A percentile compares a stretch with the other conserved stretches of the same genome.
Conservation (phyloP, 441 rosid genomes). For the Pelargonium australe region DNA sequence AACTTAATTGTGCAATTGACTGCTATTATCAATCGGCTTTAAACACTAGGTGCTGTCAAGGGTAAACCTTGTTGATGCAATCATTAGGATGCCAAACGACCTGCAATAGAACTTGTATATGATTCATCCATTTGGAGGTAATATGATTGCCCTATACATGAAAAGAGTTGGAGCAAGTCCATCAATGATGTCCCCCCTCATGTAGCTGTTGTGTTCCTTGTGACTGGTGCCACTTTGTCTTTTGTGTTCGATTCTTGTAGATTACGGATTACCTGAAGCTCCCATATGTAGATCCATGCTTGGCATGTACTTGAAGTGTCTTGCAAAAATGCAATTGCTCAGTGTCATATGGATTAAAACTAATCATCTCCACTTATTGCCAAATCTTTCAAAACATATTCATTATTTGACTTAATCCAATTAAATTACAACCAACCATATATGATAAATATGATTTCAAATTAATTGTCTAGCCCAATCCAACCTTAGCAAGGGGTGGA, state of each 20-base stretch:
- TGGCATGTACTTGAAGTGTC: background rate
- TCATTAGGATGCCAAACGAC: too few relatives aligned
- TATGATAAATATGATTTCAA: background rate
- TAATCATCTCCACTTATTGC: background rate
- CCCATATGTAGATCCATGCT: background rate
- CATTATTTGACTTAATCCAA: background rate
- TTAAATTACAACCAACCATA: background rate
- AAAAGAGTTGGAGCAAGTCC: background rate
- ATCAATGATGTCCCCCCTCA: background rate
- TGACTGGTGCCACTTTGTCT: background rate
- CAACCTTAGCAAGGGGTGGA: background rate
- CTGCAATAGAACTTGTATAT: too few relatives aligned
- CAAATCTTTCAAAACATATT: background rate
- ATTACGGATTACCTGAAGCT: background rate
- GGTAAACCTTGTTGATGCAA: too few relatives aligned
- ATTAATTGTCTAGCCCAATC: background rate
- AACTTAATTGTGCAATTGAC: too few relatives aligned
- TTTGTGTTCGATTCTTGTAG: background rate
- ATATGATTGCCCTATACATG: too few relatives aligned
- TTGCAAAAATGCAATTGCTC: background rate
- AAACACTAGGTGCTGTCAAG: too few relatives aligned
- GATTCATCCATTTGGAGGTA: too few relatives aligned
- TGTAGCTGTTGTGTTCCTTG: background rate
- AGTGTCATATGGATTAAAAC: background rate
- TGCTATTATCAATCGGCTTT: too few relatives aligned